Percentiles rank a stretch among this genome's conserved stretches.
Conservation (phyloP, 208 protist species). For the Sergeia podlipaevii region DNA sequence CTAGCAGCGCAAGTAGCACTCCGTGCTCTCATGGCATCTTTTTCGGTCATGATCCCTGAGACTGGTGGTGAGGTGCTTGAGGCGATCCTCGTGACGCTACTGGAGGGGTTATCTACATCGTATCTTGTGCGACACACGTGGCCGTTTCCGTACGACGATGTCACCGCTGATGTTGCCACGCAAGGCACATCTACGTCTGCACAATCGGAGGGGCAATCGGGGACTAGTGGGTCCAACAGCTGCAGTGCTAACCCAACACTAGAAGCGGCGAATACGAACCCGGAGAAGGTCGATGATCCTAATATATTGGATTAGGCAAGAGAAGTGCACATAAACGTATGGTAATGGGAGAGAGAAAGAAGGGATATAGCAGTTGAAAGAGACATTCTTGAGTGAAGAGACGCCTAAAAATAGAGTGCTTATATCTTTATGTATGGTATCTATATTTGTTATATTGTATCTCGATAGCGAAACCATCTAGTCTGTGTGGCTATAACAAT, state of each 20-base stretch:
- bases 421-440: not conserved
- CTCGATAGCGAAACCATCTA: not conserved
- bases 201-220: too few species aligned
- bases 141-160: conserved; percentile 34
- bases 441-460: not conserved
- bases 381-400: too few species aligned
- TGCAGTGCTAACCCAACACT: not conserved
- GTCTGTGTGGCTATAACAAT: too few species aligned
- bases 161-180: not conserved
- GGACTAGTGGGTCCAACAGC: not conserved
- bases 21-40: conserved; percentile 62
- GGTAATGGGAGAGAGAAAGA: too few species aligned
- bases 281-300: too few species aligned
- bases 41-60: conserved; percentile 79
- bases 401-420: too few species aligned
- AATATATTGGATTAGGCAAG: too few species aligned
- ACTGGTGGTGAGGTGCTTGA: conserved; percentile 36
- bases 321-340: too few species aligned
- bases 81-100: conserved; percentile 32
- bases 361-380: too few species aligned
- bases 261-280: conserved; percentile 1
- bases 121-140: conserved; percentile 73
- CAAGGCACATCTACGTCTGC: not conserved
- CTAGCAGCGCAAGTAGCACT: conserved; percentile 56
- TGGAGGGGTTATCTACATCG: conserved; percentile 50